Evolutionary conservation across 805 yeast species (phyloP).

Genomic region (Candida bentonensis): DNA sequence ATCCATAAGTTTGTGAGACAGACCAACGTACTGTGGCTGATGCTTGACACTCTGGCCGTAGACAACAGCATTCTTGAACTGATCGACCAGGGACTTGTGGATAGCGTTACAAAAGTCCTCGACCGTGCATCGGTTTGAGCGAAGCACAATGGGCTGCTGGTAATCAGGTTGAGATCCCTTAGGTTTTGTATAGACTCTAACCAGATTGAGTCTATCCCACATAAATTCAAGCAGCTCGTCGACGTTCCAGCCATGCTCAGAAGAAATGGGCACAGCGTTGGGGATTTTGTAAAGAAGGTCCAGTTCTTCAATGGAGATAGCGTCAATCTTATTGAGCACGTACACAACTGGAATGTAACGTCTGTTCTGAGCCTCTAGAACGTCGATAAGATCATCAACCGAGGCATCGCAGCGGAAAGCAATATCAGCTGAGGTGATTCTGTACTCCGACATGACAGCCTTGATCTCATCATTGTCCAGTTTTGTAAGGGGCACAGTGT

Average conservation of each 20-base stretch:
- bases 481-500: conserved; percentile 84
- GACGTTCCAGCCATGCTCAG: conserved; percentile 93
- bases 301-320: conserved; percentile 85
- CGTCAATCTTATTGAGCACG: conserved; percentile 89
- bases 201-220: conserved; percentile 89
- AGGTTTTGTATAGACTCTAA: conserved; percentile 94
- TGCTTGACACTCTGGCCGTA: conserved; percentile 90
- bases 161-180: conserved; percentile 92
- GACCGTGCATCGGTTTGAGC: conserved; percentile 68
- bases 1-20: conserved; percentile 70
- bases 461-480: conserved; percentile 84
- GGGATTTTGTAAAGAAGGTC: conserved; percentile 86
- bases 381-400: conserved; percentile 91
- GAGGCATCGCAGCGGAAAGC: conserved; percentile 97
- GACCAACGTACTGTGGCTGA: conserved; percentile 93
- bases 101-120: conserved; percentile 95
- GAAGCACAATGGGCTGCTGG: conserved; percentile 83
- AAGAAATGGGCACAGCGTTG: conserved; percentile 91
- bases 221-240: conserved; percentile 87
- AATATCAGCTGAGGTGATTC: conserved; percentile 90
- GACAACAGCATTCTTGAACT: conserved; percentile 85
- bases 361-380: conserved; percentile 79
- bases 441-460: conserved; percentile 93
- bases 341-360: conserved; percentile 92
- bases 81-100: conserved; percentile 87